Percentiles rank a stretch among this genome's conserved stretches.
Conservation (phyloP, 2,329 filamentous ascomycete genomes). For the Cladophialophora psammophila region DNA sequence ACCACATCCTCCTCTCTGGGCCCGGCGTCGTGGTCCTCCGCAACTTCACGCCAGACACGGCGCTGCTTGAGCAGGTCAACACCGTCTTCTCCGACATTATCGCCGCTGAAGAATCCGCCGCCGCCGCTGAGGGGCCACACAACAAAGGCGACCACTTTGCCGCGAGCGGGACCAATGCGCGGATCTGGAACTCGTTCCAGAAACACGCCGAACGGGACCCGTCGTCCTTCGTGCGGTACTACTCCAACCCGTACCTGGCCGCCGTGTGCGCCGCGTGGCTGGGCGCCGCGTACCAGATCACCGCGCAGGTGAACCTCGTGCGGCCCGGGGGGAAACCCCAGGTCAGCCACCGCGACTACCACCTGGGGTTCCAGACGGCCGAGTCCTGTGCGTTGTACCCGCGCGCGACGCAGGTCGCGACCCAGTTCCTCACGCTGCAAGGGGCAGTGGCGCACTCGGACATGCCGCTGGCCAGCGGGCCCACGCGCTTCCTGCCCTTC, state of each 20-base stretch:
- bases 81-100: conserved; percentile 59
- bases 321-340: conserved; percentile 66
- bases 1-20: conserved; percentile 63
- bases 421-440: conserved; percentile 67
- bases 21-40: conserved; percentile 68
- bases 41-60: conserved; percentile 56
- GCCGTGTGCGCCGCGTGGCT: conserved; percentile 64
- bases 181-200: conserved; percentile 72
- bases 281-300: conserved; percentile 66
- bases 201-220: conserved; percentile 65
- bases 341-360: conserved; percentile 68
- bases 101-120: conserved; percentile 48
- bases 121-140: conserved; percentile 47
- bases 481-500: conserved; percentile 67
- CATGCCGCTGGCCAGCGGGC: conserved; percentile 65
- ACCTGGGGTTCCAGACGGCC: conserved; percentile 67
- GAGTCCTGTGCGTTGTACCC: conserved; percentile 59
- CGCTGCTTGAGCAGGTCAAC: conserved; percentile 57
- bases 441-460: conserved; percentile 69
- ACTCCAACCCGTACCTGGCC: conserved; percentile 66
- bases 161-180: conserved; percentile 61
- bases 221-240: conserved; percentile 63
- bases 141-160: conserved; percentile 67
- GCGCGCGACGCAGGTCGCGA: conserved; percentile 60
- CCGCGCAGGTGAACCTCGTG: conserved; percentile 69